Base-by-base conservation (phyloP, 257 asterid species). In the Coffea eugenioides region DNA sequence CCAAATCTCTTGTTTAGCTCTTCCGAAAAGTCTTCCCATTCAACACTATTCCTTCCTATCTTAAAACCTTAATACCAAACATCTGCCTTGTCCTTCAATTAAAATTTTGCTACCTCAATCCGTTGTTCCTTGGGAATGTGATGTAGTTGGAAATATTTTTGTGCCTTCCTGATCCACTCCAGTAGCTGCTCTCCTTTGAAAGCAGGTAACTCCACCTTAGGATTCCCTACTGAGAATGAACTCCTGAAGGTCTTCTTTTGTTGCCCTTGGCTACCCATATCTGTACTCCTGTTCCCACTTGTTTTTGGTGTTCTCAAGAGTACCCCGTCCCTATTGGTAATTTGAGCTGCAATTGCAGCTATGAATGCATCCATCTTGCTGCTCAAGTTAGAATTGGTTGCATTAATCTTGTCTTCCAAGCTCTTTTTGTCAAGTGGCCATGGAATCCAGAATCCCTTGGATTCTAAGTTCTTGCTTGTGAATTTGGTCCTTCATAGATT, bases 21-120 rank as follows among this genome's bases (percentile, higher is more conserved):
- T 0, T 16, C 8, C 3, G 3, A 8, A 68, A 68, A 61, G 1
- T 8, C 0, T 2, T 31, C 12, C n/a, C 48, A 68, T 31, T 21
- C 10, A 27, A 27, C 12, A 0, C 1, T 6, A 2, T 1, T 2
- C 2, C 6, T 27, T 8, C 23, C 34, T 0, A 31, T 12, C 3
- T 39, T 68, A 11, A 31, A 68, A 1, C 72, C 48, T 68, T 16
- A 23, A 14, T 12, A 34, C 48, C 48, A 68, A 0, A 68, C 7
- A 34, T 68, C 46, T 27, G 8, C 8, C 3, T 34, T 68, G 1
- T 23, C 25, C 31, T 41, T 14, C 6, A 68, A 12, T 1, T 0
- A 34, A 20, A 34, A 4, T 8, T 68, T 11, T 2, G 6, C 14
- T 2, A 68, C 13, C 0, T 34, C n/a, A 10, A 68, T 6, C 23